Evolutionary conservation across 2,329 filamentous ascomycete genomes (phyloP).

Genomic region (Colletotrichum abscissum): DNA sequence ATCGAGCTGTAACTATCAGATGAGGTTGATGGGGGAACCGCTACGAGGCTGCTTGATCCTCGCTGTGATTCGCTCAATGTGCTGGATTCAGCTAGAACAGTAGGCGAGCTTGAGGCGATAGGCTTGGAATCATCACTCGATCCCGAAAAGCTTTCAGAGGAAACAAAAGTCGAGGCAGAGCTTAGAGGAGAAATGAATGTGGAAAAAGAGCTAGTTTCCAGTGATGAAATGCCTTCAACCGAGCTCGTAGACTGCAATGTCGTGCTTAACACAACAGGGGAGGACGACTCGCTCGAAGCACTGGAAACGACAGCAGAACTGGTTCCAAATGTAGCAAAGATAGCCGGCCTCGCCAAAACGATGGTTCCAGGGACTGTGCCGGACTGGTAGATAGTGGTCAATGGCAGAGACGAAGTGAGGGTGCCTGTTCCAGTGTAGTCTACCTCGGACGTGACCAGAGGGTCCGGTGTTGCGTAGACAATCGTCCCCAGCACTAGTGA

Average conservation of each 20-base stretch:
- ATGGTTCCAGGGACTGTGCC: conserved; percentile 17
- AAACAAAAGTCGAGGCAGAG: not conserved
- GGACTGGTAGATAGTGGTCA: not conserved
- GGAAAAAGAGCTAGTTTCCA: not conserved
- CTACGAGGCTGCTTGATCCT: not conserved
- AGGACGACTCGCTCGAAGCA: not conserved
- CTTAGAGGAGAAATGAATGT: not conserved
- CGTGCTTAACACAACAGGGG: not conserved
- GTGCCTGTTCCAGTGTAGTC: conserved; percentile 11
- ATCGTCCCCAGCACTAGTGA: conserved; percentile 21
- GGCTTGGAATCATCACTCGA: not conserved
- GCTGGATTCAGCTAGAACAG: not conserved
- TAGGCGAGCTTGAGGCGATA: not conserved
- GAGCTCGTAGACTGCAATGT: not conserved
- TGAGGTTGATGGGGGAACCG: not conserved
- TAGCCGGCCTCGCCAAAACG: conserved; percentile 12
- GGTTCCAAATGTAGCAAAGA: conserved; percentile 8
- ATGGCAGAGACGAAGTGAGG: not conserved
- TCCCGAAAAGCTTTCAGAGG: not conserved
- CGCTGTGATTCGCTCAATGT: not conserved
- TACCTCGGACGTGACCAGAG: conserved; percentile 16
- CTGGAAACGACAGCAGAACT: not conserved
- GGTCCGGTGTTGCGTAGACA: conserved; percentile 15
- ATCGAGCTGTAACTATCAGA: not conserved
- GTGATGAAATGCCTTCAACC: not conserved